These are phyloP conservation scores for Arthrobotrys musiformis DNA, from an alignment of 2,329 filamentous ascomycete species.

Conservation along the genomic window DNA sequence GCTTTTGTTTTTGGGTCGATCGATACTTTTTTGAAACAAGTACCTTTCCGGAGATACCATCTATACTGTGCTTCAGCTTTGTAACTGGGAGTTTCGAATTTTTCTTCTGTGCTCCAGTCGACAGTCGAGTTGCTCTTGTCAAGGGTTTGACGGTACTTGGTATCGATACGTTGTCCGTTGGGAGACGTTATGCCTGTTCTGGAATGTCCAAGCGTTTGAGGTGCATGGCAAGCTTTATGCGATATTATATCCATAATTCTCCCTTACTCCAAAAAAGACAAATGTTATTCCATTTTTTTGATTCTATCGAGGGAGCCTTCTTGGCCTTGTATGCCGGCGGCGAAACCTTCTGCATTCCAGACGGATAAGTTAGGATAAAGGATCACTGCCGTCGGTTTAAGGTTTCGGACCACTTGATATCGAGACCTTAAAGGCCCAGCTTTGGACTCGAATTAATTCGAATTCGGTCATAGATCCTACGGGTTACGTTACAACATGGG, in stretches of 20 bases:
- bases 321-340: constrained; percentile 17
- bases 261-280: constrained; percentile 7
- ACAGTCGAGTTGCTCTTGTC: neutral
- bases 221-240: constrained; percentile 43
- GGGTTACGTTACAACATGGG: constrained; percentile 1
- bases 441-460: neutral
- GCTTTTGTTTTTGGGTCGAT: constrained; percentile 17
- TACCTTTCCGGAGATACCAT: constrained; percentile 11
- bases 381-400: constrained; percentile 23
- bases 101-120: neutral
- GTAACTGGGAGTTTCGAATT: constrained; percentile 4
- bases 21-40: constrained; percentile 31
- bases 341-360: constrained; percentile 34
- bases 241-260: constrained; percentile 39
- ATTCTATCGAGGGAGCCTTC: neutral
- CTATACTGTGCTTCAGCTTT: constrained; percentile 33
- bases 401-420: no score
- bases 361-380: constrained; percentile 23
- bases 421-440: no score
- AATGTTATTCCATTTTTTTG: constrained; percentile 43
- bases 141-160: neutral
- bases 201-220: constrained; percentile 45
- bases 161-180: constrained; percentile 43
- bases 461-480: constrained; percentile 9
- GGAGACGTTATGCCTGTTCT: constrained; percentile 42